Evolutionary conservation across 352 stramenopile genomes (phyloP), one percentile per base, ranked within the genome.

Genomic region (Pythium aristosporum): DNA sequence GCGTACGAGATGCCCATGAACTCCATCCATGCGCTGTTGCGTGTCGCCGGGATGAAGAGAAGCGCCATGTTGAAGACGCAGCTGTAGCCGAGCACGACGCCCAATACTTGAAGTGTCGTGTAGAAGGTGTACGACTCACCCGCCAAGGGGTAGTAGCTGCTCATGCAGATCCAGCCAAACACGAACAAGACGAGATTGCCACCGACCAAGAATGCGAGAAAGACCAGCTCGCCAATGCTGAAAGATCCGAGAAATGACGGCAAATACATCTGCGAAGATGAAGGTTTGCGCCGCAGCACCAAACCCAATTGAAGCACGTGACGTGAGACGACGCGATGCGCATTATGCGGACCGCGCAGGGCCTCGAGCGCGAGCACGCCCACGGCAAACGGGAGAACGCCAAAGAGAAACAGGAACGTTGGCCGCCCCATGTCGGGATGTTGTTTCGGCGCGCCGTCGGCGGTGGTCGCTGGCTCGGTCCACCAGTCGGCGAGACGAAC

Each of bases 61-160:
- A 92, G 85, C 23, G 80, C 74, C 77, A 92, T 87, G 66, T 89
- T 90, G 72, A 81, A 92, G 49, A 90, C 76, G 68, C 72, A 80
- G 34, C 75, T 64, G 68, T 87, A 89, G 10, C 72, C 74, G 0
- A 72, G 60, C 30, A 73, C 76, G 65, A 87, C 75, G 49, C 76
- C 61, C 5, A 86, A 63, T 36, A 85, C 67, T 57, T 87, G 68
- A 1, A 87, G 59, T 16, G 73, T 71, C 18, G 74, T 79, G 53
- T 82, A 73, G 50, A 86, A 75, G 13, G 71, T 75, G 68, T 82
- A 84, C 36, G 23, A 18, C 8, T 50, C 53, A 11, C 50, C 53
- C 4, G 62, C 42, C 8, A 60, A n/a, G 11, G 52, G 59, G 37
- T 62, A 57, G 53, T 67, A 65, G 44, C 49, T 50, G 15, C 15